Evolutionary conservation across 768 basidiomycete species (phyloP), one percentile per base, ranked within the genome.

Genomic region (Amanita muscaria): DNA sequence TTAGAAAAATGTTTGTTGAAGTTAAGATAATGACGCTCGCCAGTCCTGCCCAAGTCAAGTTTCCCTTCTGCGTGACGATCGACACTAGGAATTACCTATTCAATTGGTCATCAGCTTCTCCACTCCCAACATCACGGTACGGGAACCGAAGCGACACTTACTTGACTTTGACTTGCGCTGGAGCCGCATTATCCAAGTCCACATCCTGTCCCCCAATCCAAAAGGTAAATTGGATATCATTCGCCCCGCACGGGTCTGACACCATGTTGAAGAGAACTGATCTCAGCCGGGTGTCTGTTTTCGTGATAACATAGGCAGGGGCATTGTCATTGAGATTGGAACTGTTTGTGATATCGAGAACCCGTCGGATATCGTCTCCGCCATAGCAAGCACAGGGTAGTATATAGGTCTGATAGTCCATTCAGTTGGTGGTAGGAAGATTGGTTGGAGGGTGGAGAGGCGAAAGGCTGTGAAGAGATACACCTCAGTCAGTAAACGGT

Each of bases 31-130:
- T 16, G n/a, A 27, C 18, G 49, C 68, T 27, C 36, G 81, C 81
- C 65, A 85, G 88, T 4, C 78, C 77, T 3, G 82, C 87, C 85
- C 87, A 89, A 0, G 77, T 80, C 46, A 88, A 76, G 54, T 84
- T 79, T 42, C 64, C 68, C 55, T 76, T 80, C 46, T 77, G 72
- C 1, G 74, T 64, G 3, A 85, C 78, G 1, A 73, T 73, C 0
- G 65, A 54, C 0, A 84, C 80, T 0, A 54, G 47, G 21, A 84
- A 66, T 53, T 81, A 85, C 53, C 79, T 78, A 36, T n/a, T n/a
- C n/a, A n/a, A n/a, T n/a, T n/a, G n/a, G n/a, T n/a, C n/a, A n/a
- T n/a, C n/a, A n/a, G n/a, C n/a, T n/a, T n/a, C n/a, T n/a, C n/a
- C n/a, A n/a, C n/a, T n/a, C n/a, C n/a, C n/a, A n/a, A n/a, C n/a